Conservation (phyloP, 164 flowering plant species). For the Warburgia ugandensis region DNA sequence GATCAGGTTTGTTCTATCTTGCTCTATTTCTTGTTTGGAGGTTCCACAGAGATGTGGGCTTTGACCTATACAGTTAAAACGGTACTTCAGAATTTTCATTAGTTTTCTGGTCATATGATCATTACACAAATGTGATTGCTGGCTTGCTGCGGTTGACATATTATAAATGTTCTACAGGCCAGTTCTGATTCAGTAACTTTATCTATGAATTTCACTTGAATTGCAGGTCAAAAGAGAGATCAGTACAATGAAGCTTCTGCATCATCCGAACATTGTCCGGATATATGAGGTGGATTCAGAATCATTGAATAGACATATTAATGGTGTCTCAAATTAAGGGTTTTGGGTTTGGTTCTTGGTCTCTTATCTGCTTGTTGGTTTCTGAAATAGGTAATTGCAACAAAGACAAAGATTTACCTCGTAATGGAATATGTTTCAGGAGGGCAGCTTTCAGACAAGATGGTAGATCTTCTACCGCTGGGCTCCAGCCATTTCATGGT, state of each 20-base stretch:
- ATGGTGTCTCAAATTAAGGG: background rate
- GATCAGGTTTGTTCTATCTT: constrained; percentile 34
- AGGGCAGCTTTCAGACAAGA: constrained; percentile 58
- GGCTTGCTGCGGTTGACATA: no score
- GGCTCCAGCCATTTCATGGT: background rate
- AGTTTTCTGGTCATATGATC: background rate
- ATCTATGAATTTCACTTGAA: no score
- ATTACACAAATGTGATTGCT: no score
- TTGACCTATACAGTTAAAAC: no score
- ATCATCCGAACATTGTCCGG: constrained; percentile 66
- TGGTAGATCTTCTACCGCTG: constrained; percentile 31
- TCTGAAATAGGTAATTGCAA: constrained; percentile 49
- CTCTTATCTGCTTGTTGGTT: background rate
- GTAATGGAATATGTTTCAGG: constrained; percentile 71
- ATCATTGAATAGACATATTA: background rate
- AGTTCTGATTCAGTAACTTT: no score
- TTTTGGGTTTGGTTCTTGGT: background rate
- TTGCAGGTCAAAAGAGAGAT: constrained; percentile 70
- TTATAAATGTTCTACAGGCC: no score
- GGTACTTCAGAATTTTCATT: background rate
- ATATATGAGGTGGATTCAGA: constrained; percentile 48
- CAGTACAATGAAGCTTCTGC: constrained; percentile 65
- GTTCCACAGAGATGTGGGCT: no score
- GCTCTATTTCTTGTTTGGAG: background rate
- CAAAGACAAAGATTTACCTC: constrained; percentile 61